Conservation (phyloP, 1,284 basidiomycete species). For the Puccinia novopanici region DNA sequence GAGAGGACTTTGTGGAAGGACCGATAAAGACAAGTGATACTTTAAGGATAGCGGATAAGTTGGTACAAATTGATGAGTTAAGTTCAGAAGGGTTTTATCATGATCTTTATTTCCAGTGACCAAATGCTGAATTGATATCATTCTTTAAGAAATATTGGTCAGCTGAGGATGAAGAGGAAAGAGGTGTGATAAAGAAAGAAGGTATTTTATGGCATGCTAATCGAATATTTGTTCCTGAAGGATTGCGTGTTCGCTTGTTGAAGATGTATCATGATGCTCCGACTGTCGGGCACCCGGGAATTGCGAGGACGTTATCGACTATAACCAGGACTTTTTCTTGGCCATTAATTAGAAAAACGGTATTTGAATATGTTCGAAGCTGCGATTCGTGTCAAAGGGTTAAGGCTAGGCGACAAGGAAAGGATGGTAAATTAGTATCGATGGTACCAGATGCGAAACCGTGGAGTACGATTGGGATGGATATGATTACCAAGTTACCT, state of each 20-base stretch:
- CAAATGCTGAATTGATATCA: not conserved
- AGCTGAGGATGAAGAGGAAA: not conserved
- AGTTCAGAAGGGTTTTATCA: too few relatives aligned
- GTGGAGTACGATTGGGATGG: constrained; percentile 29
- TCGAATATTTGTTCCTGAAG: not conserved
- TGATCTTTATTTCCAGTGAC: not conserved
- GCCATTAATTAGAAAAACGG: not conserved
- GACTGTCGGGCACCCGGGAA: not conserved
- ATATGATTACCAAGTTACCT: constrained; percentile 34
- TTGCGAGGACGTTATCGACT: not conserved
- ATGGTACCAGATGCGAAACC: not conserved
- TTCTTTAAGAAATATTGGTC: not conserved
- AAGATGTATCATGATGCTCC: not conserved
- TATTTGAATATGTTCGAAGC: not conserved
- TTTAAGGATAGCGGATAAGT: not conserved
- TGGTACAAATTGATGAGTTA: not conserved
- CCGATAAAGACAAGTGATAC: not conserved
- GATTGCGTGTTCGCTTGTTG: not conserved
- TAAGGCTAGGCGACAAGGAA: not conserved
- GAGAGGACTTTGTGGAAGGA: not conserved
- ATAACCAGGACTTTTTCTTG: constrained; percentile 29
- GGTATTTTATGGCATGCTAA: constrained; percentile 2
- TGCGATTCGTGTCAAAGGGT: constrained; percentile 14
- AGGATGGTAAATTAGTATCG: not conserved
- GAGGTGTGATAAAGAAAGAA: not conserved